phyloP scores from a whole-genome alignment of 1,284 basidiomycete genomes.

The Trichosporon ovoides region DNA sequence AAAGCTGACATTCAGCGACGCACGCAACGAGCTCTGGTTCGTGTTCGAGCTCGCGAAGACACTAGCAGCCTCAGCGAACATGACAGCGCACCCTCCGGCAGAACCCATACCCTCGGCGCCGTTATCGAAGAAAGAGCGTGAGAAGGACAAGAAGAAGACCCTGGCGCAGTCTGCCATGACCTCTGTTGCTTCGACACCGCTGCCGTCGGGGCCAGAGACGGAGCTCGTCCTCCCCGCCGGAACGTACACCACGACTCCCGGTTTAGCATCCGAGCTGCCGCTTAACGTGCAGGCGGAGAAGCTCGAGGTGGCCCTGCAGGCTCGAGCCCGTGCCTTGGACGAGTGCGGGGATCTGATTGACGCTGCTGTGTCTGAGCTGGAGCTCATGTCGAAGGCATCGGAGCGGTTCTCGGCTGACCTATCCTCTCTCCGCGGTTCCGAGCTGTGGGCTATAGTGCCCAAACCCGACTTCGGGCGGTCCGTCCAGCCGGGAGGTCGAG shows the following conservation, averaged over 20 bases:
- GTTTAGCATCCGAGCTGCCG: constrained; percentile 11
- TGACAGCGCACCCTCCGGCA: constrained; percentile 30
- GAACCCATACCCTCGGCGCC: constrained; percentile 16
- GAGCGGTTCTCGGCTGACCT: constrained; percentile 37
- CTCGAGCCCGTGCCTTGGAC: constrained; percentile 37
- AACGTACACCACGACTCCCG: constrained; percentile 25
- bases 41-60: constrained; percentile 41
- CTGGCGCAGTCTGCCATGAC: background rate
- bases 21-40: constrained; percentile 45
- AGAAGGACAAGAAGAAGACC: constrained; percentile 3
- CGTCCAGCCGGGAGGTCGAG: constrained; percentile 15
- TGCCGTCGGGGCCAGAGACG: background rate
- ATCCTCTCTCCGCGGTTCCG: constrained; percentile 25
- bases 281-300: constrained; percentile 21
- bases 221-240: constrained; percentile 37
- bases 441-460: constrained; percentile 41
- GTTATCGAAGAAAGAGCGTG: constrained; percentile 1
- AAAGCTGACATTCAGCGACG: constrained; percentile 24
- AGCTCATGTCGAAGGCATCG: constrained; percentile 30
- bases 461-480: constrained; percentile 40
- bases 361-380: constrained; percentile 39
- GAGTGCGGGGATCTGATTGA: constrained; percentile 41
- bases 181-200: background rate
- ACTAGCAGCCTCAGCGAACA: constrained; percentile 24
- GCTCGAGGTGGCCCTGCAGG: constrained; percentile 33